Evolutionary conservation across 257 asterid genomes (phyloP).

Genomic region (Schizonepeta tenuifolia): DNA sequence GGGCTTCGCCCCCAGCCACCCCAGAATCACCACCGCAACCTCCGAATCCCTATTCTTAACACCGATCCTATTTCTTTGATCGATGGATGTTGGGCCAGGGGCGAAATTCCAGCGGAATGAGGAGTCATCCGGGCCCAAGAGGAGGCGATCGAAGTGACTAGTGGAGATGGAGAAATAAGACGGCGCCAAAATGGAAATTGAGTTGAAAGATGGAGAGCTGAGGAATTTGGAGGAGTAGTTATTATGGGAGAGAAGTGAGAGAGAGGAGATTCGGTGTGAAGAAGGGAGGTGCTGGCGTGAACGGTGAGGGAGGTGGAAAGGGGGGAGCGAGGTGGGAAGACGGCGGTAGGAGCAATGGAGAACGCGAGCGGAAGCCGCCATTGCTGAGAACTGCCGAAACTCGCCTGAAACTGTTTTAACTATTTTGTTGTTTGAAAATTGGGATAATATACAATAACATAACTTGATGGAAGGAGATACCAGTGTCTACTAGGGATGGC

Average conservation of each 20-base stretch:
- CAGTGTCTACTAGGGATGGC: too few relatives aligned
- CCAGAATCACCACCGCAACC: conserved; percentile 79
- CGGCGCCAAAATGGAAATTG: conserved; percentile 31
- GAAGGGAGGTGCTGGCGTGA: conserved; percentile 25
- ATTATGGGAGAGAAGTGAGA: conserved; percentile 34
- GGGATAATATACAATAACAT: too few relatives aligned
- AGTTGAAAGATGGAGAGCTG: conserved; percentile 20
- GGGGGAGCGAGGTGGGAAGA: conserved; percentile 35
- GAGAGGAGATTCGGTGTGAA: conserved; percentile 21
- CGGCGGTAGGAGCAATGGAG: conserved; percentile 48
- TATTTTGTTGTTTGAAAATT: neutral
- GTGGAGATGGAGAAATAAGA: conserved; percentile 35
- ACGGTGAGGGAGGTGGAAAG: conserved; percentile 19
- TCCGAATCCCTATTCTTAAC: conserved; percentile 44
- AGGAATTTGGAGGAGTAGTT: conserved; percentile 19
- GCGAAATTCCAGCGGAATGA: conserved; percentile 54
- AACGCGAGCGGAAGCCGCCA: conserved; percentile 61
- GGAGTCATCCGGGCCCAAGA: conserved; percentile 36
- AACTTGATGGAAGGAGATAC: too few relatives aligned
- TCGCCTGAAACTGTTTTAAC: neutral
- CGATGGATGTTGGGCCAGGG: neutral
- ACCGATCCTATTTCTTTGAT: conserved; percentile 19
- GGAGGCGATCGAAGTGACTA: conserved; percentile 37
- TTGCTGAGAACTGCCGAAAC: conserved; percentile 29
- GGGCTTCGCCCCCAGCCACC: conserved; percentile 84